phyloP scores from a whole-genome alignment of 1,284 basidiomycete genomes.

The Leucoagaricus sp. region DNA sequence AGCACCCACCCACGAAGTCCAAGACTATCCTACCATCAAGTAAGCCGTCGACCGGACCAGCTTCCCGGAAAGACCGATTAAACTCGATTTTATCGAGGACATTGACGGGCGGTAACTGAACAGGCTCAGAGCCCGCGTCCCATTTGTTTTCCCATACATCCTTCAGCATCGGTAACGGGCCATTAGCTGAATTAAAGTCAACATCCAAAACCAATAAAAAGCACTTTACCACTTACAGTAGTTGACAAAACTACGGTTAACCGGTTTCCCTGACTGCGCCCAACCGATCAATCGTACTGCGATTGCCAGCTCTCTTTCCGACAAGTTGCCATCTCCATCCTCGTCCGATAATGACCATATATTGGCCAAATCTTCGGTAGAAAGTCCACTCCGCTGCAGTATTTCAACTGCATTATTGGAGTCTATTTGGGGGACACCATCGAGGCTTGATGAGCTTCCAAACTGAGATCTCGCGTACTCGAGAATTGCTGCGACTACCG shows the following conservation, averaged over 20 bases:
- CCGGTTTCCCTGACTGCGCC: constrained; percentile 35
- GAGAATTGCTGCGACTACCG: constrained; percentile 8
- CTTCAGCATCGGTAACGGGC: constrained; percentile 28
- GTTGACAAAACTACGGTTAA: constrained; percentile 25
- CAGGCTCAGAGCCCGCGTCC: constrained; percentile 8
- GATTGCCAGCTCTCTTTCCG: constrained; percentile 27
- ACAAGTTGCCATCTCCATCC: constrained; percentile 13
- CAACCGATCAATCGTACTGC: constrained; percentile 39
- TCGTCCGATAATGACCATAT: constrained; percentile 14
- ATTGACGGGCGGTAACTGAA: constrained; percentile 21
- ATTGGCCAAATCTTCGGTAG: constrained; percentile 5
- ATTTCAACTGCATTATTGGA: constrained; percentile 10
- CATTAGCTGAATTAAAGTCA: constrained; percentile 18
- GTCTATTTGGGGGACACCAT: constrained; percentile 5
- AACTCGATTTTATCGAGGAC: constrained; percentile 24
- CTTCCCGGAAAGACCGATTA: constrained; percentile 27
- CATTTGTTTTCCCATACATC: constrained; percentile 25
- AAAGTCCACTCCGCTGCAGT: constrained; percentile 12
- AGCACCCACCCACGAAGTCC: neutral
- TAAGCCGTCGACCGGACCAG: constrained; percentile 32
- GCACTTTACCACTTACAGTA: constrained; percentile 21
- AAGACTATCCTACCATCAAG: constrained; percentile 27
- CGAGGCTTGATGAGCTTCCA: neutral
- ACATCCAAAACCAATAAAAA: neutral
- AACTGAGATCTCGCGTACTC: constrained; percentile 3